A percentile compares a stretch with the other conserved stretches of the same genome.
Evolutionary conservation across 2,329 filamentous ascomycete species (phyloP).

Genomic region (Apiospora arundinis): DNA sequence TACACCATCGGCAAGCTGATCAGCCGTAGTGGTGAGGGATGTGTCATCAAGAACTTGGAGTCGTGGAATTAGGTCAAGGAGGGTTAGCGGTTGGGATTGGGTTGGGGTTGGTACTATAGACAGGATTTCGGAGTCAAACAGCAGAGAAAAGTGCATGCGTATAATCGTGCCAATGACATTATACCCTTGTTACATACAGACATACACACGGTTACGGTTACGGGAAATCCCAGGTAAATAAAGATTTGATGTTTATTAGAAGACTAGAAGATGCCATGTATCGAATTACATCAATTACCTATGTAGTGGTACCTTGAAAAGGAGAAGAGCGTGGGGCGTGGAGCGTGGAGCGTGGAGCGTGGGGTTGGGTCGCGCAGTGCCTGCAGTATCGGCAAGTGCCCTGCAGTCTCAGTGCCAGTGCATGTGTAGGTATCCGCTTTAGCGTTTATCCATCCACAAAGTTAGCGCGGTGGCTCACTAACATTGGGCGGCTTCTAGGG

Average conservation of each 20-base stretch:
- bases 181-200: not conserved
- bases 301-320: too few relatives aligned
- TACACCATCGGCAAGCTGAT: slow-evolving; percentile 77
- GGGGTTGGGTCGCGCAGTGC: not conserved
- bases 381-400: not conserved
- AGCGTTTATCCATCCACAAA: not conserved
- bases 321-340: too few relatives aligned
- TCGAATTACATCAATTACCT: too few relatives aligned
- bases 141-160: slow-evolving; percentile 8
- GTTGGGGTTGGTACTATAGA: not conserved
- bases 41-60: slow-evolving; percentile 66
- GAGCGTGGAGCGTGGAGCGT: too few relatives aligned
- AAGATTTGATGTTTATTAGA: not conserved
- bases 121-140: slow-evolving; percentile 8
- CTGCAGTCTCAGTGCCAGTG: not conserved
- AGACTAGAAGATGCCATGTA: not conserved
- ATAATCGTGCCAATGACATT: not conserved
- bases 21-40: slow-evolving; percentile 62
- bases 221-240: not conserved
- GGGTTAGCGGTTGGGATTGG: not conserved
- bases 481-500: not conserved
- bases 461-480: not conserved
- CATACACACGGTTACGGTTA: not conserved
- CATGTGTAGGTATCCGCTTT: not conserved
- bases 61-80: slow-evolving; percentile 42